phyloP scores from a whole-genome alignment of 805 yeast genomes.

The Kregervanrija delftensis region DNA sequence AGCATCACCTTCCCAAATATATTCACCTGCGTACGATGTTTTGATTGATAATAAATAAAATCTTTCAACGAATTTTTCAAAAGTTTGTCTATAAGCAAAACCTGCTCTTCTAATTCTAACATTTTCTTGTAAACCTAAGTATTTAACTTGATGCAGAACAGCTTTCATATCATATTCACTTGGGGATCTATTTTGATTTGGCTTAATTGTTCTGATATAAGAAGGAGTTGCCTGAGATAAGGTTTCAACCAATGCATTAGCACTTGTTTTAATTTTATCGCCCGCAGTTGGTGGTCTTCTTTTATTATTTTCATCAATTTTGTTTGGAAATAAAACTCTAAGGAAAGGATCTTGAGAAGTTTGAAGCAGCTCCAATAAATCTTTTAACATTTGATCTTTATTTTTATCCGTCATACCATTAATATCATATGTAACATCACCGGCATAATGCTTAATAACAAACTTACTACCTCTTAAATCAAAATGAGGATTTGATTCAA shows the following conservation, averaged over 20 bases:
- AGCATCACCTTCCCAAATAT: conserved; percentile 52
- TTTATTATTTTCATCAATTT: conserved; percentile 59
- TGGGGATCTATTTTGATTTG: conserved; percentile 89
- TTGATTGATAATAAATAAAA: conserved; percentile 80
- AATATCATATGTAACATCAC: conserved; percentile 93
- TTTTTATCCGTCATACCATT: conserved; percentile 92
- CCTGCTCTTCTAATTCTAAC: conserved; percentile 98
- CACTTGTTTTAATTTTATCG: conserved; percentile 87
- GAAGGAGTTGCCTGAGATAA: conserved; percentile 90
- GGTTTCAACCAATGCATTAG: conserved; percentile 84
- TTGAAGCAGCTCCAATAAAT: conserved; percentile 70
- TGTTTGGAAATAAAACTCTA: conserved; percentile 52
- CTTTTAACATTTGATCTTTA: conserved; percentile 88
- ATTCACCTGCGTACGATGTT: conserved; percentile 86
- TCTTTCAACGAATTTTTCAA: conserved; percentile 92
- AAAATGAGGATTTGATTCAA: conserved; percentile 77
- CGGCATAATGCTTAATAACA: conserved; percentile 93
- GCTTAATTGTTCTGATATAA: conserved; percentile 94
- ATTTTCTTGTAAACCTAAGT: conserved; percentile 92
- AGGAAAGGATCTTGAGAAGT: conserved; percentile 66
- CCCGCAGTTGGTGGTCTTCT: conserved; percentile 92
- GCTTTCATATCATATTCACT: conserved; percentile 82
- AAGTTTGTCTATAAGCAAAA: conserved; percentile 94
- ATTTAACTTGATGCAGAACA: conserved; percentile 92
- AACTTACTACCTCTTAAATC: conserved; percentile 85